Evolutionary conservation across 2,329 filamentous ascomycete genomes (phyloP).

Genomic region (Pseudopyricularia cyperi): DNA sequence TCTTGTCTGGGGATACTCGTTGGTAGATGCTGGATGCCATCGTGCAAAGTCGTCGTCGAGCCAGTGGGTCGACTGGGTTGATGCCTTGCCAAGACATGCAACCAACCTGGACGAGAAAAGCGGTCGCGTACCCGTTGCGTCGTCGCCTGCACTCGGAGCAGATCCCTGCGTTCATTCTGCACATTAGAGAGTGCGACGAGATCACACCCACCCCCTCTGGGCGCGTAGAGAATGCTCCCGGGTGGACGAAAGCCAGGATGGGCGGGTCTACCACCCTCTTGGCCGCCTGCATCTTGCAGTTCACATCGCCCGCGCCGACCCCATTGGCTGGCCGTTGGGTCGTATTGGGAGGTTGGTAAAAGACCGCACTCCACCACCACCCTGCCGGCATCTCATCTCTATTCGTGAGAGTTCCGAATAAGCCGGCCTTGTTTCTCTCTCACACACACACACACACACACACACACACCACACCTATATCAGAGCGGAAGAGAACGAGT

Average conservation of each 20-base stretch:
- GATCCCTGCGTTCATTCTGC: neutral
- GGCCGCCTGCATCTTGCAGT: neutral
- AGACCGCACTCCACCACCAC: neutral
- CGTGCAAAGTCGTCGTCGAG: too few species aligned
- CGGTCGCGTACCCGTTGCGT: neutral
- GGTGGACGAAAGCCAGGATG: constrained; percentile 21
- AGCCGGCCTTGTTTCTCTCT: neutral
- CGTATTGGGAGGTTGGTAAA: neutral
- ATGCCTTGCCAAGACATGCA: neutral
- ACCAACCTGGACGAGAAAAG: neutral
- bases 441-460: too few species aligned
- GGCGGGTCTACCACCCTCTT: neutral
- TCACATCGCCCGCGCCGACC: neutral
- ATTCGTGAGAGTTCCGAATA: neutral
- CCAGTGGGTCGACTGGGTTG: too few species aligned
- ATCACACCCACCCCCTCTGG: constrained; percentile 12
- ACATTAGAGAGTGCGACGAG: neutral
- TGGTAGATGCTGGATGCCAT: too few species aligned
- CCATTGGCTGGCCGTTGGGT: neutral
- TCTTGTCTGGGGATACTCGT: too few species aligned
- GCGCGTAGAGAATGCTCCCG: constrained; percentile 39
- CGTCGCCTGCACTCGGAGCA: neutral
- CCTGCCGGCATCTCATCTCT: neutral
- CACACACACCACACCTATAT: neutral
- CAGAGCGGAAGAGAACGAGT: too few species aligned